phyloP scores from a whole-genome alignment of 2,329 filamentous ascomycete genomes.

The Periconia sp. region DNA sequence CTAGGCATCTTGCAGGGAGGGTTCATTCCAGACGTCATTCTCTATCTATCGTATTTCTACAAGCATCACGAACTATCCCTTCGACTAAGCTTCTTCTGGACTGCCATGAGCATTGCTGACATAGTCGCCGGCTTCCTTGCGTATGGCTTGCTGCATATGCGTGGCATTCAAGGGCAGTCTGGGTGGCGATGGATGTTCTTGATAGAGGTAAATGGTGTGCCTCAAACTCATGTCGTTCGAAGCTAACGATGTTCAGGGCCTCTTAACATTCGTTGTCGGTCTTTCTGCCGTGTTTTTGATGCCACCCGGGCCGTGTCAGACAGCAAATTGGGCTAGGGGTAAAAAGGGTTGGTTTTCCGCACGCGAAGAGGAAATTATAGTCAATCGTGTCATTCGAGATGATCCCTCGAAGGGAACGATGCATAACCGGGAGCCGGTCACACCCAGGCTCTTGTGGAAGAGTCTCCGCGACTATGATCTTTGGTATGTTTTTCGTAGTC shows the following conservation, averaged over 20 bases:
- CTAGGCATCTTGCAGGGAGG: conserved; percentile 49
- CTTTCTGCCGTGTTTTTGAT: conserved; percentile 24
- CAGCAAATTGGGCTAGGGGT: conserved; percentile 32
- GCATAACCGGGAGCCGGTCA: conserved; percentile 33
- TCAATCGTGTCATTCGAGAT: conserved; percentile 31
- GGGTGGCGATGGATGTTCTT: conserved; percentile 53
- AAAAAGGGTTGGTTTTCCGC: conserved; percentile 33
- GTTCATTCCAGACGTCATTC: conserved; percentile 66
- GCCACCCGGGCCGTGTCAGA: conserved; percentile 32
- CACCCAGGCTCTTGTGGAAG: conserved; percentile 23
- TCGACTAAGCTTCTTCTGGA: conserved; percentile 51
- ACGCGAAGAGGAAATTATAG: conserved; percentile 28
- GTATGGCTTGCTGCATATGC: conserved; percentile 45
- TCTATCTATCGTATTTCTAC: conserved; percentile 64
- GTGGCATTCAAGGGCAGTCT: conserved; percentile 43
- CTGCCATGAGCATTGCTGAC: conserved; percentile 35
- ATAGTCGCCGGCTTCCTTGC: conserved; percentile 45
- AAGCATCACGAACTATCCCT: conserved; percentile 45
- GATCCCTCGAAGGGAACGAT: conserved; percentile 29
- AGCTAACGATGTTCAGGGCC: conserved; percentile 13
- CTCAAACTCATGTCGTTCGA: conserved; percentile 16
- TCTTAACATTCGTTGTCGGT: conserved; percentile 22
- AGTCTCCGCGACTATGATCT: conserved; percentile 29
- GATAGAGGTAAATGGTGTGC: conserved; percentile 49
- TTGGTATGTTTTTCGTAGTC: conserved; percentile 12